Evolutionary conservation across 371 early-diverging fungal genomes (phyloP).

Genomic region (Chytridiales sp.): DNA sequence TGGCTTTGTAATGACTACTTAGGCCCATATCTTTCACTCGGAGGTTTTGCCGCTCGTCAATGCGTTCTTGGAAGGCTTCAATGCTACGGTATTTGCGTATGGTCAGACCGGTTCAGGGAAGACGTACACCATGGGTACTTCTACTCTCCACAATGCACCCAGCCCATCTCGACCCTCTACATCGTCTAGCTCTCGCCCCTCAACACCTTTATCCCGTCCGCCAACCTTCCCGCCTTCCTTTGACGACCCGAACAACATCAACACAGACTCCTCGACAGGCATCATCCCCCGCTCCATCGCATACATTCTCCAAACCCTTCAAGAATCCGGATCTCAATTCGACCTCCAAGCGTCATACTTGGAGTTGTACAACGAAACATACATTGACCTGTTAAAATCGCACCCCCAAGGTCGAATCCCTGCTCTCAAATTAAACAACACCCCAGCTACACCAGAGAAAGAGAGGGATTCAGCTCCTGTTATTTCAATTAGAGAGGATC

Average conservation of each 20-base stretch:
- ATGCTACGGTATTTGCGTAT: conserved; percentile 19
- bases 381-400: conserved; percentile 18
- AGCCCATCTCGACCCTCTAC: background rate
- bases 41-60: conserved; percentile 15
- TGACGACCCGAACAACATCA: background rate
- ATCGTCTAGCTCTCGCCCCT: no score
- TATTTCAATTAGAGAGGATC: conserved; percentile 15
- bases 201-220: background rate
- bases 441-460: no score
- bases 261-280: conserved; percentile 41
- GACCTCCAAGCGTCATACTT: conserved; percentile 33
- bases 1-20: background rate
- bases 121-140: conserved; percentile 19
- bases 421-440: background rate
- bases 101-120: conserved; percentile 12
- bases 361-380: conserved; percentile 59
- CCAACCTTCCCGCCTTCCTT: background rate
- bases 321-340: conserved; percentile 28
- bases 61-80: conserved; percentile 19
- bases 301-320: conserved; percentile 58
- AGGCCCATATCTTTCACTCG: conserved; percentile 4
- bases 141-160: background rate
- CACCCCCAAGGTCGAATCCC: background rate
- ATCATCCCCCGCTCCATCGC: conserved; percentile 83
- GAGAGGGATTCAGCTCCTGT: no score